phyloP scores from a whole-genome alignment of 768 basidiomycete genomes.

The Suillus lakei region DNA sequence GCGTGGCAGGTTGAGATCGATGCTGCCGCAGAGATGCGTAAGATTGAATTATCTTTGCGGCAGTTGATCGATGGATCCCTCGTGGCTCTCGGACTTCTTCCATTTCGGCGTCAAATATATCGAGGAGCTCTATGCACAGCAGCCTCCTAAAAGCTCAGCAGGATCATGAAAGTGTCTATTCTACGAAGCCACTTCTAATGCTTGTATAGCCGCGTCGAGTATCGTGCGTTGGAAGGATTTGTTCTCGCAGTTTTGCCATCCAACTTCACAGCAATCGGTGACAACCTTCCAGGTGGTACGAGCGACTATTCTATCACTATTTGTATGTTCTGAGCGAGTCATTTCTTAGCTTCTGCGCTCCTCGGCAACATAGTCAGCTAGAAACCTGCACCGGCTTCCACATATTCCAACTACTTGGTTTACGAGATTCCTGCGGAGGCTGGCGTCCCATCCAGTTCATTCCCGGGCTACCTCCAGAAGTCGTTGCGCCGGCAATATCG shows the following conservation, averaged over 20 bases:
- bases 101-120: constrained; percentile 97
- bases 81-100: constrained; percentile 87
- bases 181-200: constrained; percentile 11
- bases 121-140: constrained; percentile 90
- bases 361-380: constrained; percentile 95
- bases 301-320: constrained; percentile 2
- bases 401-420: constrained; percentile 92
- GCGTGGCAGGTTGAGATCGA: constrained; percentile 99
- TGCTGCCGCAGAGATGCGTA: constrained; percentile 90
- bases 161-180: constrained; percentile 85
- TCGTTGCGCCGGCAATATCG: constrained; percentile 83
- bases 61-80: constrained; percentile 15
- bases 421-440: constrained; percentile 93
- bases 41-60: background rate
- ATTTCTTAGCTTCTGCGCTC: constrained; percentile 74
- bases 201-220: constrained; percentile 81
- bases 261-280: constrained; percentile 98
- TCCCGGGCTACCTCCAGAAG: constrained; percentile 84
- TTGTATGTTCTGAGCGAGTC: background rate
- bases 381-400: constrained; percentile 97
- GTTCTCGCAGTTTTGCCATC: constrained; percentile 97
- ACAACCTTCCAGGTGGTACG: constrained; percentile 81
- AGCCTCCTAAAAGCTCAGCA: constrained; percentile 83
- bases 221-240: constrained; percentile 97
- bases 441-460: constrained; percentile 98